Base-by-base conservation (phyloP, 2,329 filamentous ascomycete genomes). In the Fonsecaea multimorphosa region DNA sequence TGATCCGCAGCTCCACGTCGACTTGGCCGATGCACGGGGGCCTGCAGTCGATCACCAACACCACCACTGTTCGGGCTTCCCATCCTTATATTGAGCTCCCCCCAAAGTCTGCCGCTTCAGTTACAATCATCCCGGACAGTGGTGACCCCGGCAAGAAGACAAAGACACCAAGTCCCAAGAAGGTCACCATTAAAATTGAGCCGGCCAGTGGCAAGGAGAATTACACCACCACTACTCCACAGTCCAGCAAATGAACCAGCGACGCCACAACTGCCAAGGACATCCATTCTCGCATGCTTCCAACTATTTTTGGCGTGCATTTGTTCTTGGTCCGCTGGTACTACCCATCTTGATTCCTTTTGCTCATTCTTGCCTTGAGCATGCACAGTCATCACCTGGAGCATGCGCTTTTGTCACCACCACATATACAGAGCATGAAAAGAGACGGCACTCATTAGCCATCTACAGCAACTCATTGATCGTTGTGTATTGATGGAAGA, bases 171-270 rank as follows among this genome's bases (percentile, higher is more conserved):
- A 81, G 75, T 65, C 77, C 79, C n/a, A 76, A 75, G 32, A 81
- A 79, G 68, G 76, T 78, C 57, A 76, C 66, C 31, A 71, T 75
- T 66, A 75, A 76, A 61, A 71, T 77, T 16, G 77, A 74, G 14
- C 78, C 77, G 34, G 76, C 77, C 12, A 77, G 77, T 14, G 76
- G 77, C 64, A 78, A 78, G 72, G 76, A 78, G 66, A 73, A 80
- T 46, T 63, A 74, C 38, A 68, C 75, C n/a, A 77, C 74, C 19
- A 77, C 77, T 52, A 65, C 68, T 65, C 66, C 68, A 34, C 68
- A 67, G 55, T 70, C 66, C 61, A 46, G 75, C 77, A 56, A 75
- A 16, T 70, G 60, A 71, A 53, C 54, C 59, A 51, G 36, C 44
- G 34, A 58, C 44, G 32, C 12, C 49, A 16, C 7, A 8, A 29